A percentile compares a stretch with the other conserved stretches of the same genome.
phyloP scores from a whole-genome alignment of 257 asterid genomes.

The Marsdenia floribunda region DNA sequence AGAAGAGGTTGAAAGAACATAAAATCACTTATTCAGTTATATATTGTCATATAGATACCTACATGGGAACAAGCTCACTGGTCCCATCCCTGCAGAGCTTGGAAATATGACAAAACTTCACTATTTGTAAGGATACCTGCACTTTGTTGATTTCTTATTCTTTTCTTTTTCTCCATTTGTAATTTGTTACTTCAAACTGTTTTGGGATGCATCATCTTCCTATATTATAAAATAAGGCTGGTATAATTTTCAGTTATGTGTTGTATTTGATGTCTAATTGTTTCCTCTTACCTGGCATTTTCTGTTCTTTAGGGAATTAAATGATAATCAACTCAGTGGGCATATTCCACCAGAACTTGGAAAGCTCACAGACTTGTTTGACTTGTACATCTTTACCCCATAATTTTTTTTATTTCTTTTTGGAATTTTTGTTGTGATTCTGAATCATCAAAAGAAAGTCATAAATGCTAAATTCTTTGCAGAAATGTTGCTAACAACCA shows the following conservation, averaged over 20 bases:
- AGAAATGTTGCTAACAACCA: constrained; percentile 87
- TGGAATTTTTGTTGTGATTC: not conserved
- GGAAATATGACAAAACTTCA: constrained; percentile 98
- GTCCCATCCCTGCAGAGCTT: constrained; percentile 86
- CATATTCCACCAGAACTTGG: constrained; percentile 86
- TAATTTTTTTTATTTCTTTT: not conserved
- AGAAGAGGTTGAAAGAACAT: not conserved
- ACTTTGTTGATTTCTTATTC: not conserved
- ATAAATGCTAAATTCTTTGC: constrained; percentile 20
- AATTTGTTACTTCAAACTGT: not conserved
- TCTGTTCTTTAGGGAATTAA: constrained; percentile 57
- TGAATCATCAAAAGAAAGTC: not conserved
- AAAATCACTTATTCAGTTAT: not conserved
- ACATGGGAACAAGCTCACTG: constrained; percentile 82
- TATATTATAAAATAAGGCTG: not conserved
- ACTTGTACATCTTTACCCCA: constrained; percentile 43
- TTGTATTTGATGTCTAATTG: not conserved
- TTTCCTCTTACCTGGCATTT: too few relatives aligned
- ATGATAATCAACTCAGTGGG: constrained; percentile 75
- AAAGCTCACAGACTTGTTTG: constrained; percentile 84
- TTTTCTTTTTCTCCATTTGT: not conserved
- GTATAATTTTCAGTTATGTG: not conserved
- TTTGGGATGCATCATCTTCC: not conserved
- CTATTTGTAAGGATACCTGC: constrained; percentile 48
- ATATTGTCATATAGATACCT: constrained; percentile 52